These are phyloP conservation scores for Epithele typhae DNA, from an alignment of 768 basidiomycete genomes.

Conservation along the genomic window DNA sequence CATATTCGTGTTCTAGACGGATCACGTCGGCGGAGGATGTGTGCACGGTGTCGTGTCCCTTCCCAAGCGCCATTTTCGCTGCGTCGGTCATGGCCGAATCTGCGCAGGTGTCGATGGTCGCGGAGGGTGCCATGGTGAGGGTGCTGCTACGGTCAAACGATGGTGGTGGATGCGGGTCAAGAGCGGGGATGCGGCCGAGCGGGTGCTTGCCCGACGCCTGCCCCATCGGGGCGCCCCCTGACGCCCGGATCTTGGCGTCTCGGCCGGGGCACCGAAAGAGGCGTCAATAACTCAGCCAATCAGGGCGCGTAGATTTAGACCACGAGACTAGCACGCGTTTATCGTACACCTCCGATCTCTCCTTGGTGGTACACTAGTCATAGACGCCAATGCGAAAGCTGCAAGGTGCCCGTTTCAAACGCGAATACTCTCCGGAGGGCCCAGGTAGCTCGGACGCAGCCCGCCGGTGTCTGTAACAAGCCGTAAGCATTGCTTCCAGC, in stretches of 20 bases:
- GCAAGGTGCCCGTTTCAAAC: too few relatives aligned
- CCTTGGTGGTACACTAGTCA: too few relatives aligned
- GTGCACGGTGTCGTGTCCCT: slow-evolving; percentile 19
- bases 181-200: background rate
- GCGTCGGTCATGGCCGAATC: slow-evolving; percentile 1
- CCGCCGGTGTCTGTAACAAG: slow-evolving; percentile 47
- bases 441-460: slow-evolving; percentile 52
- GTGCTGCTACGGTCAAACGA: background rate
- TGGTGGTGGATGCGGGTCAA: slow-evolving; percentile 11
- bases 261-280: background rate
- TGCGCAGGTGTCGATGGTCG: background rate
- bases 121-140: slow-evolving; percentile 12
- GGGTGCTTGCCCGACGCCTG: slow-evolving; percentile 5
- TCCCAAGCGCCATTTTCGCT: slow-evolving; percentile 6
- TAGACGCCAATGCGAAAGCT: too few relatives aligned
- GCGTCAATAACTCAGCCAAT: too few relatives aligned
- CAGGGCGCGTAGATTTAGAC: too few relatives aligned
- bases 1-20: slow-evolving; percentile 72
- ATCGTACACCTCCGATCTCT: too few relatives aligned
- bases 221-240: slow-evolving; percentile 2
- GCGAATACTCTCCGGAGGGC: slow-evolving; percentile 53
- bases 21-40: slow-evolving; percentile 70
- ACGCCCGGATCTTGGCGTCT: slow-evolving; percentile 15
- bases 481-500: background rate
- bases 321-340: too few relatives aligned